These are phyloP conservation scores for Albizia julibrissin DNA, from an alignment of 306 rosid genomes.

Conservation along the genomic window DNA sequence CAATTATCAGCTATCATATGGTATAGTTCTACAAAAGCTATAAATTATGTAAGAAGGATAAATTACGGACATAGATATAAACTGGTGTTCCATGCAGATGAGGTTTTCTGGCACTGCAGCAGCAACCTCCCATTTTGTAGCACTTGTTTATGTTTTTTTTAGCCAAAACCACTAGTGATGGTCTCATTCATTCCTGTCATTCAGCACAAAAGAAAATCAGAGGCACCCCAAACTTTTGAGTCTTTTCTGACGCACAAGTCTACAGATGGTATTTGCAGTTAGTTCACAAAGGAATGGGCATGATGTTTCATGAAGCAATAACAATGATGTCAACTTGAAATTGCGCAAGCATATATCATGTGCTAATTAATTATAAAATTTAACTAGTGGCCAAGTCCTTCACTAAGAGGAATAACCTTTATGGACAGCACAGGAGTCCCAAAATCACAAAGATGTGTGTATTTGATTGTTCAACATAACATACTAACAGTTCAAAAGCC, in stretches of 20 bases:
- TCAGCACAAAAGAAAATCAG: constrained; percentile 19
- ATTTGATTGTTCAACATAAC: not conserved
- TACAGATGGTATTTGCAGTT: not conserved
- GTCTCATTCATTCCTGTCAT: constrained; percentile 42
- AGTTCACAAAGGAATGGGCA: constrained; percentile 1
- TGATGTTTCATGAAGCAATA: constrained; percentile 6
- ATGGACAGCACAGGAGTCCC: not conserved
- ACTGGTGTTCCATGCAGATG: constrained; percentile 72
- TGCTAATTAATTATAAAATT: not conserved
- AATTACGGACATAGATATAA: constrained; percentile 69
- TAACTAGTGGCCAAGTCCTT: not conserved
- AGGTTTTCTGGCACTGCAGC: constrained; percentile 82
- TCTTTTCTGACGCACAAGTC: not conserved
- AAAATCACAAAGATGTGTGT: not conserved
- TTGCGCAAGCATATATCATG: constrained; percentile 10
- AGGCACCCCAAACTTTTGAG: not conserved
- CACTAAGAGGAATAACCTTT: not conserved
- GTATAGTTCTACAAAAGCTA: constrained; percentile 15
- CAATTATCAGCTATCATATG: not conserved
- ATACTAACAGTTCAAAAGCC: not conserved
- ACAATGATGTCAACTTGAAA: constrained; percentile 13
- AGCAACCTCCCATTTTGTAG: constrained; percentile 81
- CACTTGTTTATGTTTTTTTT: constrained; percentile 37
- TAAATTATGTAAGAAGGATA: constrained; percentile 31
- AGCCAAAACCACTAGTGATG: constrained; percentile 37